Base-by-base conservation (phyloP, 352 stramenopile genomes). In the Phytophthora fragariae region DNA sequence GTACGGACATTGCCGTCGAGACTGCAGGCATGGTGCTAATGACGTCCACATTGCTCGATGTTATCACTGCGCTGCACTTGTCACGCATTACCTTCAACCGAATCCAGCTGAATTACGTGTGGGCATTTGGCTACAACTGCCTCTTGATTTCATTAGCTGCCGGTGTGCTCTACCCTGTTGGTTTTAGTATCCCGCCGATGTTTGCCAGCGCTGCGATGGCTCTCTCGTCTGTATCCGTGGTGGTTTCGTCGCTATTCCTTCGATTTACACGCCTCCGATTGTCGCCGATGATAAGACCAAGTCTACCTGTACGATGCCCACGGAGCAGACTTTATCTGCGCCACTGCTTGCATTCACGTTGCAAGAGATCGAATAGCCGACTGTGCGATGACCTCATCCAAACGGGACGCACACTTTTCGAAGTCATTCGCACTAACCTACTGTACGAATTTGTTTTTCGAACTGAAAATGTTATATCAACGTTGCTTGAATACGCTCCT, bases 51-150 rank as follows among this genome's bases (percentile, higher is more conserved):
- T 67, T 95, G n/a, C 79, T 84, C 35, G 97, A 99, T 73, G 93
- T 99, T 14, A 91, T 99, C 70, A 94, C 93, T 19, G 97, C 97
- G 31, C 82, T 99, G 24, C 85, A 99, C 77, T 86, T 99, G 46
- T 96, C 94, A 33, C 88, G 91, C 39, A 94, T 85, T 0, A 98
- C 99, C 44, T 99, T 99, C 83, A 86, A 92, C 62, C 86, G 97
- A 55, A 99, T 99, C 67, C 79, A 88, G 5, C 76, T 98, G 33
- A 99, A 99, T 83, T 99, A 99, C 79, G 76, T 98, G 29, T 99
- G 96, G 96, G 97, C 98, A 0, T 84, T 99, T 5, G 86, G 95
- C 11, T 99, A 99, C 91, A 99, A 99, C 80, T 85, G 91, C 14
- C 73, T 99, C 57, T 84, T 96, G 35, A 98, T 99, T 47, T 98